Conservation (phyloP, 108 stramenopile genomes). For the Stephanodiscus triporus region DNA sequence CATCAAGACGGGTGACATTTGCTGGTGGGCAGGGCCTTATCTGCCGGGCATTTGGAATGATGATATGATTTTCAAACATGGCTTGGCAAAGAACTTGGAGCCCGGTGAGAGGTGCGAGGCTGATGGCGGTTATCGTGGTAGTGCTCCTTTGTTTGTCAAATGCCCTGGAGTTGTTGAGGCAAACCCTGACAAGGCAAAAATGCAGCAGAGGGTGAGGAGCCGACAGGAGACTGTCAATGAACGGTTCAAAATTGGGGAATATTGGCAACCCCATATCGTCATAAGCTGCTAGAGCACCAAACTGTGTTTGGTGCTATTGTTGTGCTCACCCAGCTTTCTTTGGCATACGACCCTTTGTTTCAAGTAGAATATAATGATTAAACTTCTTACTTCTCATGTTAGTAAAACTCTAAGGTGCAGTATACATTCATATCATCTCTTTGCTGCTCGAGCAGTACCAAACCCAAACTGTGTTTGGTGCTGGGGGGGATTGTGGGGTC, state of each 20-base stretch:
- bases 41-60: conserved; percentile 24
- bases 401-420: no score
- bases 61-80: conserved; percentile 23
- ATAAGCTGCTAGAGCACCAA: conserved; percentile 4
- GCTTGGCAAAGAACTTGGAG: conserved; percentile 10
- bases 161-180: conserved; percentile 8
- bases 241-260: conserved; percentile 32
- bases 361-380: conserved; percentile 9
- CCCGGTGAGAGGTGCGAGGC: conserved; percentile 27
- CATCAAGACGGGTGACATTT: conserved; percentile 29
- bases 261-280: conserved; percentile 18
- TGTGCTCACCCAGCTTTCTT: conserved; percentile 3
- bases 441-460: no score
- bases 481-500: no score
- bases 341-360: neutral
- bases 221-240: conserved; percentile 48
- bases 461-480: no score
- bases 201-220: conserved; percentile 4
- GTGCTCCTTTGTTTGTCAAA: conserved; percentile 13
- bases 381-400: no score
- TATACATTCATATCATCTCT: no score
- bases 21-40: conserved; percentile 44
- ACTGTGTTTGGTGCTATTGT: conserved; percentile 5
- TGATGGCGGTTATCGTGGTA: conserved; percentile 34
- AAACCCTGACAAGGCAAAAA: neutral